Conservation (phyloP, 148 eudicot species). For the Amaranthus hypochondriacus region DNA sequence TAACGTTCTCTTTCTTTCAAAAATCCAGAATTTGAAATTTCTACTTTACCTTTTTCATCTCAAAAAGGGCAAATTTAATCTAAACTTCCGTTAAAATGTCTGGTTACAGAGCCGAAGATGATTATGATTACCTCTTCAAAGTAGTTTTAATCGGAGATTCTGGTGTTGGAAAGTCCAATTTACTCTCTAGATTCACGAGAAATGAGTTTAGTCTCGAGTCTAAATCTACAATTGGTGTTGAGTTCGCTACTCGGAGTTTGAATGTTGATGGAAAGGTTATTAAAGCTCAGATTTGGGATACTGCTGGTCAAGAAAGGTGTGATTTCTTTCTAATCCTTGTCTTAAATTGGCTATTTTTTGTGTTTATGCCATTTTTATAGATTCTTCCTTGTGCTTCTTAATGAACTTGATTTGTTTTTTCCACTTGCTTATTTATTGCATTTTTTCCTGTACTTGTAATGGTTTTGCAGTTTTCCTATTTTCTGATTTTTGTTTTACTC, state of each 20-base stretch:
- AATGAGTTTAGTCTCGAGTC: conserved; percentile 42
- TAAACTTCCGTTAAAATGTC: conserved; percentile 16
- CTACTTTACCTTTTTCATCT: neutral
- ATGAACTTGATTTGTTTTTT: neutral
- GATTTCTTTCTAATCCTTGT: conserved; percentile 1
- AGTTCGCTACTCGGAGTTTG: conserved; percentile 38
- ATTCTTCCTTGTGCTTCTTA: neutral
- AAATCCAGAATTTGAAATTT: neutral
- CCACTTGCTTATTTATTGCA: neutral
- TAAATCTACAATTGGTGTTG: conserved; percentile 42
- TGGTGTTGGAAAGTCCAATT: conserved; percentile 42
- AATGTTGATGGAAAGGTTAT: conserved; percentile 38
- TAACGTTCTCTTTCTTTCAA: neutral
- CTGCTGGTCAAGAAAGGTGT: conserved; percentile 46
- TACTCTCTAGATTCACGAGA: conserved; percentile 34
- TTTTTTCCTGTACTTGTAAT: neutral
- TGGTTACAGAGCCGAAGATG: conserved; percentile 40
- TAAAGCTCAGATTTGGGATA: conserved; percentile 49
- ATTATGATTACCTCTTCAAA: conserved; percentile 38
- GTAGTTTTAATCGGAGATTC: conserved; percentile 42
- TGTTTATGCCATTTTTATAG: conserved; percentile 11
- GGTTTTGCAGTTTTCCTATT: neutral
- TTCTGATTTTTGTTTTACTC: neutral
- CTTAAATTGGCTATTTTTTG: conserved; percentile 6
- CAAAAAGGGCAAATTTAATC: neutral